Base-by-base conservation (phyloP, 371 early-diverging fungal species). In the Massospora cicadina region DNA sequence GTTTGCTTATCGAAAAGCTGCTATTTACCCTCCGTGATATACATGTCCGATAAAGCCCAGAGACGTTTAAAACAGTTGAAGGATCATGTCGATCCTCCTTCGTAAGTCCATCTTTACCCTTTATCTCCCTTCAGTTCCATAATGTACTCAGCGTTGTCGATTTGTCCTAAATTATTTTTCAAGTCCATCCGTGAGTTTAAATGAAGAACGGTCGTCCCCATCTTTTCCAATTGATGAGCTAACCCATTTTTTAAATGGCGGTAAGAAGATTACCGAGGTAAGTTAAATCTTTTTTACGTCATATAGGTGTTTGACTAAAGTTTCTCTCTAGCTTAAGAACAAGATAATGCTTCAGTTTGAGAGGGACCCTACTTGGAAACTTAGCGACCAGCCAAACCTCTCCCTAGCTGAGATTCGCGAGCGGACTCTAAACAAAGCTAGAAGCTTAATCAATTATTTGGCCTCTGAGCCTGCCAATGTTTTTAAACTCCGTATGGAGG, bases 351-450 rank as follows among this genome's bases (percentile, higher is more conserved):
- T 85, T 60, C 86, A 90, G 70, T 77, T 92, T 29, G 91, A 93
- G 77, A 82, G 93, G 58, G 92, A 92, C 71, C 92, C 89, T 57
- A 76, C 83, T 30, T 89, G 88, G 79, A 79, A 81, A 60, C 83
- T 88, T 81, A 79, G 79, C 70, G 91, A 91, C 71, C 78, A 84
- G 65, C 84, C 84, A 66, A 86, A 89, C 71, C 80, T 90, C 64
- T 74, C 84, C 43, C 80, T 89, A 69, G 76, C 73, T 13, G 79
- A 89, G 74, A 78, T 87, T 54, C 85, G 93, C 68, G 89, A 86
- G 70, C 83, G 91, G 60, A 87, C 91, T 54, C 88, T 93, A 88
- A 81, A 81, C 70, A 93, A 90, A 78, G 81, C 80, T 70, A 81
- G 82, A 60, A 79, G 82, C 29, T 71, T 90, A 66, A 82, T 89